Percentiles rank a stretch among this genome's conserved stretches.
These are phyloP conservation scores for Sequoiadendron giganteum DNA, from an alignment of 75 land plant genomes.

Conservation along the genomic window DNA sequence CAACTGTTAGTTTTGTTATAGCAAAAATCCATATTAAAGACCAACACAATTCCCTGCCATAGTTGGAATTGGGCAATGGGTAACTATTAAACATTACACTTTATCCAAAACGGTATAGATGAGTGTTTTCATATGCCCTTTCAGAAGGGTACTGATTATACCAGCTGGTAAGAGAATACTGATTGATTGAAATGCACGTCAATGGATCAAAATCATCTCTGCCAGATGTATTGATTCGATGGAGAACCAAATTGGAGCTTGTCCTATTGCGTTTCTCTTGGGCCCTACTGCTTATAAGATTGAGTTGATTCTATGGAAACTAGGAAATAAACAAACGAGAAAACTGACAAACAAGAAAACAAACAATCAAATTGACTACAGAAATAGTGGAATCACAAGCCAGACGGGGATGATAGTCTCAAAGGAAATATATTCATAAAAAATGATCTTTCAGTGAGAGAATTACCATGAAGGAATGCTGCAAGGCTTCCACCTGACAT, in stretches of 20 bases:
- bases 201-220: background rate
- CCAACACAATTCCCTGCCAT: too few relatives aligned
- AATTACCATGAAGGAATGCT: slow-evolving; percentile 80
- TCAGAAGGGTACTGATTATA: background rate
- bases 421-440: background rate
- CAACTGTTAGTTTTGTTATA: too few relatives aligned
- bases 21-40: too few relatives aligned
- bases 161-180: background rate
- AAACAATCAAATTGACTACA: background rate
- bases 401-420: background rate
- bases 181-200: background rate
- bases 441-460: background rate
- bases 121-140: background rate
- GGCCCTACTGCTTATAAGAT: background rate
- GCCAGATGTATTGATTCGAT: background rate
- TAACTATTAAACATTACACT: background rate
- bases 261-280: background rate
- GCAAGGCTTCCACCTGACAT: slow-evolving; percentile 82
- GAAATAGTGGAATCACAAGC: background rate
- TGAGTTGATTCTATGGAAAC: background rate
- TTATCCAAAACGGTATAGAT: background rate
- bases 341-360: background rate
- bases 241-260: background rate
- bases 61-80: too few relatives aligned
- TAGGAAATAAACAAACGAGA: background rate